Conservation (phyloP, 2,329 filamentous ascomycete genomes). For the Knoxdaviesia capensis region DNA sequence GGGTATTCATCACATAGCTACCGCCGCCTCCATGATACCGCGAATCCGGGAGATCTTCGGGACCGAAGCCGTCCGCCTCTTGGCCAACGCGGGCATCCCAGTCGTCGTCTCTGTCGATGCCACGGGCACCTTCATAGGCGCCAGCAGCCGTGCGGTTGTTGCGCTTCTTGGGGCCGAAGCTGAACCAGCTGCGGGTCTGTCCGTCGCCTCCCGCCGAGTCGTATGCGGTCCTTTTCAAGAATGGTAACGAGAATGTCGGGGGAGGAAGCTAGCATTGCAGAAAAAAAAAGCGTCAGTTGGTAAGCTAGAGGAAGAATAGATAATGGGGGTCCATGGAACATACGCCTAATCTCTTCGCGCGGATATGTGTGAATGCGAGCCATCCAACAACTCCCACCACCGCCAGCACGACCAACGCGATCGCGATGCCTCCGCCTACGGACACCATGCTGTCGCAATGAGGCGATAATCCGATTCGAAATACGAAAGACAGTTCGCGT, state of each 20-base stretch:
- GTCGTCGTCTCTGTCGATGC: conserved; percentile 61
- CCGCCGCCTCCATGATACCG: conserved; percentile 41
- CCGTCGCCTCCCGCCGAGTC: conserved; percentile 26
- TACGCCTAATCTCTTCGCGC: conserved; percentile 52
- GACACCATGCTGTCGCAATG: conserved; percentile 3
- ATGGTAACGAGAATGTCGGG: conserved; percentile 31
- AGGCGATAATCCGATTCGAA: background rate
- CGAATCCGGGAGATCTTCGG: conserved; percentile 38
- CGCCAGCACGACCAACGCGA: conserved; percentile 47
- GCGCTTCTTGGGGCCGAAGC: conserved; percentile 39
- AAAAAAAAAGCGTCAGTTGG: background rate
- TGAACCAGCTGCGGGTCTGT: conserved; percentile 55
- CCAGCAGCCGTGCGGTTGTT: conserved; percentile 46
- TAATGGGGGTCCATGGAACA: conserved; percentile 10
- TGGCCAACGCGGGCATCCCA: conserved; percentile 67
- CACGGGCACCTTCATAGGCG: conserved; percentile 42
- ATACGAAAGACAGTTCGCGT: background rate
- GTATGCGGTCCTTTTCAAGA: no score
- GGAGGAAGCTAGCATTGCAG: conserved; percentile 38
- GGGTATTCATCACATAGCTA: conserved; percentile 1
- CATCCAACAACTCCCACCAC: conserved; percentile 38
- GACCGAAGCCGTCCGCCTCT: conserved; percentile 45
- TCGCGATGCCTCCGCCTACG: conserved; percentile 40
- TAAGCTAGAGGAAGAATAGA: no score
- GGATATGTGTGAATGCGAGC: conserved; percentile 51